Conservation (phyloP, 1,284 basidiomycete species). For the Cutaneotrichosporon daszewskae region DNA sequence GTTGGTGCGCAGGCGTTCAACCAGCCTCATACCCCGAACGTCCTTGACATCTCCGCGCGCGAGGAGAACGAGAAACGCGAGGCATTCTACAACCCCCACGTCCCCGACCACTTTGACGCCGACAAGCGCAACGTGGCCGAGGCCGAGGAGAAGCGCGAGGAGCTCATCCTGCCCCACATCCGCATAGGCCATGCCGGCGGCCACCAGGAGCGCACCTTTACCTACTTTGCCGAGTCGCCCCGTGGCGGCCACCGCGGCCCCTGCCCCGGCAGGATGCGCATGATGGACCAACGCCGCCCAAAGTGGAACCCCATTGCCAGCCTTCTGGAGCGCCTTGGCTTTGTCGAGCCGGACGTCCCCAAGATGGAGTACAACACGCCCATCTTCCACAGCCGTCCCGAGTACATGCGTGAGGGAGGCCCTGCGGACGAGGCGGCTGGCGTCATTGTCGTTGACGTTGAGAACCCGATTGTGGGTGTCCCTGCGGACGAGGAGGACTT, state of each 20-base stretch:
- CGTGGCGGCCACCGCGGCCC: no score
- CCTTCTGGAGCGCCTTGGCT: not conserved
- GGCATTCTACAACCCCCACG: not conserved
- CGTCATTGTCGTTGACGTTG: not conserved
- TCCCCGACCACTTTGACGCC: not conserved
- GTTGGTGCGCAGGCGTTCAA: not conserved
- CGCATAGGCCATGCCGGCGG: not conserved
- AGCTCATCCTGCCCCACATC: not conserved
- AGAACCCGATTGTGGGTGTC: no score
- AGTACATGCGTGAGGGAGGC: no score
- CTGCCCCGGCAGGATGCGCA: not conserved
- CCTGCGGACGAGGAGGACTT: not conserved
- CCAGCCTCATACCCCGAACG: not conserved
- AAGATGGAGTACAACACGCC: not conserved
- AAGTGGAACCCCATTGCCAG: not conserved
- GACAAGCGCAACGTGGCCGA: not conserved
- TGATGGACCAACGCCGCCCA: not conserved
- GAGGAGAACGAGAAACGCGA: not conserved
- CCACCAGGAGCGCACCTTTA: no score
- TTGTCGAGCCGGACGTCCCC: not conserved
- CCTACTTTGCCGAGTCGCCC: no score
- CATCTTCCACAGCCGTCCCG: no score
- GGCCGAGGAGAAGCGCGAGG: constrained; percentile 1
- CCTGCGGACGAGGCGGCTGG: no score
- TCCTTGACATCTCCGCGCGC: not conserved